Evolutionary conservation across 2,329 filamentous ascomycete species (phyloP), one percentile per base, ranked within the genome.

Genomic region (Beauveria scarabaeidicola): DNA sequence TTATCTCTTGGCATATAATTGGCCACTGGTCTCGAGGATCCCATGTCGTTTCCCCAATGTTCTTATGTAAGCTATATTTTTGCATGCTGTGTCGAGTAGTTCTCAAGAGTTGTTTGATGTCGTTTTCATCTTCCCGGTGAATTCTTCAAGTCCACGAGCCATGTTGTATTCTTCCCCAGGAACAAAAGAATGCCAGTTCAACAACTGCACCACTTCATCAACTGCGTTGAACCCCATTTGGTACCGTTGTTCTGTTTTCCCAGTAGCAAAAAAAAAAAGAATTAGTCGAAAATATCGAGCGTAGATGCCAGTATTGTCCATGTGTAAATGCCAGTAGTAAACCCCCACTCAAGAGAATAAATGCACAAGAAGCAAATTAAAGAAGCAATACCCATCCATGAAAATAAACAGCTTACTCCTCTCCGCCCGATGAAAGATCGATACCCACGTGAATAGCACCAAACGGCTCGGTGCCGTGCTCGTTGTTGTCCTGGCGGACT

Each of bases 401-500:
- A 43, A 60, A 29, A 58, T 38, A 7, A 44, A 15, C 3, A 9
- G 4, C 6, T 32, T 52, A 52, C 27, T 44, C 25, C 17, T 58
- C 36, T 32, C 25, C 29, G 19, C 19, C 29, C 21, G 27, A 19
- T 29, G 60, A 50, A 41, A 67, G 47, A 38, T 69, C 64, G 17
- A 78, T 62, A 3, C 79, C 79, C 27, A 82, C 65, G 55, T 70
- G 74, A 61, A 83, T 81, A 0, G 64, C 64, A 1, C 80, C 80
- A 65, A 81, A 82, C 2, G 77, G 72, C 54, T 70, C 57, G 8
- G 68, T 65, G 7, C 48, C 43, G 36, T 71, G 60, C 6, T 66
- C 64, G 25, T 70, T 68, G 29, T 71, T 71, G 3, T 79, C 74
- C 72, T 96, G 91, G 62, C 80, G 72, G 5, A 92, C 83, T 19